Evolutionary conservation across 2,329 filamentous ascomycete genomes (phyloP).

Genomic region (Aspergillus pseudoviridinutans): DNA sequence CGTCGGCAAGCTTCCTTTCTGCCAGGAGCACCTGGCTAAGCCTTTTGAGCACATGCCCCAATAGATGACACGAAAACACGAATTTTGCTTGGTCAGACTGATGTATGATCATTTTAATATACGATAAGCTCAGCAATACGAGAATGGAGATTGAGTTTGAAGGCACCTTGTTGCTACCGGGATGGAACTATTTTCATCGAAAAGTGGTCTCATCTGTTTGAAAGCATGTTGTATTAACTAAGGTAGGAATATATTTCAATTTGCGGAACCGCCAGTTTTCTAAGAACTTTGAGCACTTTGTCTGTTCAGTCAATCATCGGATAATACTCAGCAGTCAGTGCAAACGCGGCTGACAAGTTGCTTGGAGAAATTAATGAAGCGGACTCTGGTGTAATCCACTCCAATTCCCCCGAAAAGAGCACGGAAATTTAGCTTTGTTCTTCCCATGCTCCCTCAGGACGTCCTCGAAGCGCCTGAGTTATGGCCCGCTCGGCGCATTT

Average conservation of each 20-base stretch:
- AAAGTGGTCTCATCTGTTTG: not conserved
- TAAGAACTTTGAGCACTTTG: too few species aligned
- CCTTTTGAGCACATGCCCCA: constrained; percentile 62
- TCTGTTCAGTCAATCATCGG: not conserved
- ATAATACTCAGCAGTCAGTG: not conserved
- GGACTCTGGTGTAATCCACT: not conserved
- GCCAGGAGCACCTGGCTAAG: constrained; percentile 61
- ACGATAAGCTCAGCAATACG: constrained; percentile 4
- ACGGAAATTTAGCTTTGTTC: not conserved
- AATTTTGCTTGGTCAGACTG: not conserved
- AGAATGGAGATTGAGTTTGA: not conserved
- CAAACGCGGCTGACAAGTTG: too few species aligned
- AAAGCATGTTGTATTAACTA: not conserved
- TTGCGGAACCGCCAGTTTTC: not conserved
- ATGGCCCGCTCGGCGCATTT: not conserved
- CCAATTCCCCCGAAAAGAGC: not conserved
- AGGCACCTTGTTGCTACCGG: constrained; percentile 5
- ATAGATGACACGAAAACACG: constrained; percentile 29
- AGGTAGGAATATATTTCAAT: not conserved
- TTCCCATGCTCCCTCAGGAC: not conserved
- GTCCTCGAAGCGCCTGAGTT: not conserved
- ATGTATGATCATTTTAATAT: not conserved
- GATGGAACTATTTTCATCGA: too few species aligned
- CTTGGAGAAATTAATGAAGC: too few species aligned
- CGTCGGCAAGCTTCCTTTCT: constrained; percentile 65